These are phyloP conservation scores for Lobosporangium transversale DNA, from an alignment of 192 early-diverging fungal species.

Conservation along the genomic window DNA sequence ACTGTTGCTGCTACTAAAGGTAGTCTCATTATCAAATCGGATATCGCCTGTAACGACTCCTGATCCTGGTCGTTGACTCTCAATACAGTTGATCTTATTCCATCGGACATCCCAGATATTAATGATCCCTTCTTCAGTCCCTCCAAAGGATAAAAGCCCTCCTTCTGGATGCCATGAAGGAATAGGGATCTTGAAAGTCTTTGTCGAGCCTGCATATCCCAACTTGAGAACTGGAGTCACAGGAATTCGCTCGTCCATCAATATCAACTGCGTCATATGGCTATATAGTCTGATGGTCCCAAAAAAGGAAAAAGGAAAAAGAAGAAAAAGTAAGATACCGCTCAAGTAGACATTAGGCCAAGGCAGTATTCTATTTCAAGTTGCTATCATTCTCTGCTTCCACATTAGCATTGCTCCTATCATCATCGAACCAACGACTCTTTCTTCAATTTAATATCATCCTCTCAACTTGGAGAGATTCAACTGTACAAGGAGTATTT, in stretches of 20 bases:
- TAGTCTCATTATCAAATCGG: not conserved
- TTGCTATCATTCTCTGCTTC: too few relatives aligned
- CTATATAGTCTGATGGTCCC: not conserved
- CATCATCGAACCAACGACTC: too few relatives aligned
- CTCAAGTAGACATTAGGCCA: too few relatives aligned
- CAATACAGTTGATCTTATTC: conserved; percentile 2
- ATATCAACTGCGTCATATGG: not conserved
- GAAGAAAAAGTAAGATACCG: conserved; percentile 2
- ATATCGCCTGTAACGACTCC: conserved; percentile 20
- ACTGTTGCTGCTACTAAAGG: not conserved
- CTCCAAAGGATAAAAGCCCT: conserved; percentile 21
- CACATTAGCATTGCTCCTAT: too few relatives aligned
- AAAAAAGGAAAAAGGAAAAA: not conserved
- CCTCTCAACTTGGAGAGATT: too few relatives aligned
- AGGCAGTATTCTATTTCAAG: too few relatives aligned
- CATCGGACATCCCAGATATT: conserved; percentile 49
- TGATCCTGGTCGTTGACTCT: conserved; percentile 2
- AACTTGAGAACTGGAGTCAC: not conserved
- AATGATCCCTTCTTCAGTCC: not conserved
- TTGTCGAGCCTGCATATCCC: not conserved
- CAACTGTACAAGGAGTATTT: too few relatives aligned
- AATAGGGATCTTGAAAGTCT: not conserved
- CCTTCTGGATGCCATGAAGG: conserved; percentile 48
- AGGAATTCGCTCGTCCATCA: conserved; percentile 26
- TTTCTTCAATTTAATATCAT: too few relatives aligned